A percentile compares a stretch with the other conserved stretches of the same genome.
Conservation (phyloP, 345 rosid genomes). For the Pistacia integerrima region DNA sequence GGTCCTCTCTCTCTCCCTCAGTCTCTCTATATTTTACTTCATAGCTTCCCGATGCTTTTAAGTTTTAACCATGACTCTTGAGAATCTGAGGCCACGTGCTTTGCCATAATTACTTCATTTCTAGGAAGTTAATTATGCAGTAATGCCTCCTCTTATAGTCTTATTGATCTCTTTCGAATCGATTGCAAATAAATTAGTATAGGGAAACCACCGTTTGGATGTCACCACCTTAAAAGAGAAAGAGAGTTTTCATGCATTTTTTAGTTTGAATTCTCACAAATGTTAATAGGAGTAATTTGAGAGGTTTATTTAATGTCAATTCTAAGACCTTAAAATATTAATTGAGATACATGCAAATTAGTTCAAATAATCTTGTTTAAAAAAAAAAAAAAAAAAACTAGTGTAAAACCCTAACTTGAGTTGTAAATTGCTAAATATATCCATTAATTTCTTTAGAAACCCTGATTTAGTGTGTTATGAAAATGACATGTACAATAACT, state of each 20-base stretch:
- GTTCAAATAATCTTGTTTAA: too few relatives aligned
- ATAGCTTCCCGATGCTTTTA: slow-evolving; percentile 18
- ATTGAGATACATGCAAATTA: too few relatives aligned
- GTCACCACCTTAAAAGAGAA: too few relatives aligned
- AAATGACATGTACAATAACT: too few relatives aligned
- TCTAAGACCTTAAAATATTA: too few relatives aligned
- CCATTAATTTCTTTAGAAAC: not conserved
- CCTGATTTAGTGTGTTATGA: too few relatives aligned
- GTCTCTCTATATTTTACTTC: not conserved
- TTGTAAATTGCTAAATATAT: slow-evolving; percentile 3
- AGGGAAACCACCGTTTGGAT: too few relatives aligned
- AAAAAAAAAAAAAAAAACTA: not conserved
- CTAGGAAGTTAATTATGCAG: slow-evolving; percentile 3
- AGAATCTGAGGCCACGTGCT: slow-evolving; percentile 42
- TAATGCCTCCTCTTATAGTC: not conserved
- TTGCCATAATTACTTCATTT: slow-evolving; percentile 29
- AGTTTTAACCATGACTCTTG: not conserved
- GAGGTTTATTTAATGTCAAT: too few relatives aligned
- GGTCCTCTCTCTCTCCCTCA: too few relatives aligned
- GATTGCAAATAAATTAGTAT: not conserved
- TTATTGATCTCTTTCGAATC: not conserved
- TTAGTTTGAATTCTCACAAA: too few relatives aligned
- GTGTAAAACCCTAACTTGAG: not conserved
- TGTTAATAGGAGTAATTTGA: too few relatives aligned
- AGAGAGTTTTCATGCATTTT: too few relatives aligned